A percentile compares a stretch with the other conserved stretches of the same genome.
phyloP scores from a whole-genome alignment of 1,139 yeast species.

The Yamadazyma taylorii region DNA sequence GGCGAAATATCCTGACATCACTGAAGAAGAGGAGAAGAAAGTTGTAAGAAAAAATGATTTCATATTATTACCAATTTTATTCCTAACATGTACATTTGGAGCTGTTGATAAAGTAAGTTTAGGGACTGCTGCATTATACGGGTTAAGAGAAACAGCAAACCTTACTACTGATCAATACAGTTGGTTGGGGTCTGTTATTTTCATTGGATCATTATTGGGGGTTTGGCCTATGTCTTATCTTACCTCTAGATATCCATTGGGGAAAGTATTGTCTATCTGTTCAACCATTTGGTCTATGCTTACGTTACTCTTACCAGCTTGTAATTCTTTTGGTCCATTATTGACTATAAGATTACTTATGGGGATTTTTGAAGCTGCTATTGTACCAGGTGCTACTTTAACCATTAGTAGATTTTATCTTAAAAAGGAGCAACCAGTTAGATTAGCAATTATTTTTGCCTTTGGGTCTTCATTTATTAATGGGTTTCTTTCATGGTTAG shows the following conservation, averaged over 20 bases:
- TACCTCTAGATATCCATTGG: conserved; percentile 25
- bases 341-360: conserved; percentile 36
- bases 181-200: conserved; percentile 48
- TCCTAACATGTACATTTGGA: conserved; percentile 35
- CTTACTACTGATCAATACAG: conserved; percentile 43
- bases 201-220: conserved; percentile 47
- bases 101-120: conserved; percentile 46
- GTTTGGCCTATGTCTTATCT: conserved; percentile 38
- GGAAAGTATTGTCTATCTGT: conserved; percentile 28
- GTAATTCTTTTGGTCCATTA: conserved; percentile 30
- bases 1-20: conserved; percentile 15
- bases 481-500: conserved; percentile 30
- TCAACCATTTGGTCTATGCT: conserved; percentile 28
- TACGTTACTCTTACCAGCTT: conserved; percentile 26
- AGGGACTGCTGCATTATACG: conserved; percentile 46
- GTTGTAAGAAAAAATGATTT: conserved; percentile 35
- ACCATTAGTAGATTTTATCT: conserved; percentile 29
- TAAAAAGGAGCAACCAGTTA: conserved; percentile 27
- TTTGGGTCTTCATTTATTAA: conserved; percentile 32
- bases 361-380: conserved; percentile 35
- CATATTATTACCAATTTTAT: conserved; percentile 32
- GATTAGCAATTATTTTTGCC: conserved; percentile 26
- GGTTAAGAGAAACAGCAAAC: conserved; percentile 32
- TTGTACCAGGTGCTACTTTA: conserved; percentile 40
- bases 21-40: conserved; percentile 25